Base-by-base conservation (phyloP, 1,284 basidiomycete genomes). In the Tilletia setariae region DNA sequence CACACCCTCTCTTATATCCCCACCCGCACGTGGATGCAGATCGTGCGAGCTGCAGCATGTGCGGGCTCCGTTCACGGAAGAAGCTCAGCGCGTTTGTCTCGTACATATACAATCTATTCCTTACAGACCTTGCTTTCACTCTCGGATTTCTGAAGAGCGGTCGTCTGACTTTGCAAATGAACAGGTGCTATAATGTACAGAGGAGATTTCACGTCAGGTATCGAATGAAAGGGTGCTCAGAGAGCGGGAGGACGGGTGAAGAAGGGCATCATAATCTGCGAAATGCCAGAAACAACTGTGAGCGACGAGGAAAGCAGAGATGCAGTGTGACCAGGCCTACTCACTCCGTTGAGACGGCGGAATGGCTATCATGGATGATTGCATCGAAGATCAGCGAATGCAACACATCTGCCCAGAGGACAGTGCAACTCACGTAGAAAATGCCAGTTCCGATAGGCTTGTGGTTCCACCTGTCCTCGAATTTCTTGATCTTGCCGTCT, bases 381-480 rank as follows among this genome's bases (percentile, higher is more conserved):
- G 19, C 16, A 16, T 49, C 46, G n/a, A n/a, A 49, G 35, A 11
- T 40, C 35, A 40, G 35, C 35, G 35, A 40, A 11, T 40, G 35
- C 11, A 4, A 25, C 32, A 2, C 15, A 63, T 7, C 23, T 7
- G 21, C 44, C 4, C 44, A 71, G 40, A 42, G 11, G 71, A 4
- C 0, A 30, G 16, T 4, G 68, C 68, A 6, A 65, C 64, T 44
- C 64, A 65, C 64, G 44, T 65, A 65, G 4, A 28, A 49, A 16
- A 65, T 35, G 15, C 42, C 42, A 25, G 46, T 65, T 19, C 40
- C 19, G 44, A 61, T 49, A 2, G 72, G 47, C 21, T 73, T 74
- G 51, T 74, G 71, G 40, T 86, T 83, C 87, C 89, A 88, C 72
- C 88, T 85, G 72, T 90, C 89, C 56, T 87, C 84, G 67, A 90